phyloP scores from a whole-genome alignment of 768 basidiomycete genomes.

The Tephrocybe sp. region DNA sequence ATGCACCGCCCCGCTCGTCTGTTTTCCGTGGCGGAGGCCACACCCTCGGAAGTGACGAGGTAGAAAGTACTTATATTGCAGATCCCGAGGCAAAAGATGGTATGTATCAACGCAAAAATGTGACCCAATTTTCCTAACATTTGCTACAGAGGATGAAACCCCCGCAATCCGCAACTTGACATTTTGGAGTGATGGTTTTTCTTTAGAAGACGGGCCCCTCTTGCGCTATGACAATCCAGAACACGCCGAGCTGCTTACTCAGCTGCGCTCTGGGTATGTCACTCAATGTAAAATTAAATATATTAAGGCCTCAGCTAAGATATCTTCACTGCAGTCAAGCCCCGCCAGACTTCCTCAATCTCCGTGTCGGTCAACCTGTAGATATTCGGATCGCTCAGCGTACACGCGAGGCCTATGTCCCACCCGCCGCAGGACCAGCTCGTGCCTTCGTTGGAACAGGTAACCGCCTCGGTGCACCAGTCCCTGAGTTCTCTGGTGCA shows the following conservation, averaged over 20 bases:
- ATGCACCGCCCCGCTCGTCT: slow-evolving; percentile 17
- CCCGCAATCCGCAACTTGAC: slow-evolving; percentile 73
- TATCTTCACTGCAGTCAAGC: too few species aligned
- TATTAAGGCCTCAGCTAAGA: too few species aligned
- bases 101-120: slow-evolving; percentile 10
- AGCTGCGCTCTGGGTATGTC: slow-evolving; percentile 77
- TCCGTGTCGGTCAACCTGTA: slow-evolving; percentile 76
- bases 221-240: slow-evolving; percentile 81
- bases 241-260: slow-evolving; percentile 64
- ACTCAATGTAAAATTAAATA: slow-evolving; percentile 39
- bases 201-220: slow-evolving; percentile 85
- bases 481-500: slow-evolving; percentile 41
- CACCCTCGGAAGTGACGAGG: slow-evolving; percentile 88
- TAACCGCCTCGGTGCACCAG: slow-evolving; percentile 77
- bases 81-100: slow-evolving; percentile 54
- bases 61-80: slow-evolving; percentile 72
- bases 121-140: background rate
- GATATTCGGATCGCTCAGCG: slow-evolving; percentile 79
- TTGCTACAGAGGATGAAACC: slow-evolving; percentile 37
- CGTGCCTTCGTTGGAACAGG: slow-evolving; percentile 70
- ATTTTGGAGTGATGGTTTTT: slow-evolving; percentile 94
- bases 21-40: slow-evolving; percentile 76
- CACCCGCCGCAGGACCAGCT: slow-evolving; percentile 43
- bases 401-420: slow-evolving; percentile 66
- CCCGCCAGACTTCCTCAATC: slow-evolving; percentile 74